Evolutionary conservation across 2,329 filamentous ascomycete species (phyloP), one percentile per base, ranked within the genome.

Genomic region (Calonectria henricotiae): DNA sequence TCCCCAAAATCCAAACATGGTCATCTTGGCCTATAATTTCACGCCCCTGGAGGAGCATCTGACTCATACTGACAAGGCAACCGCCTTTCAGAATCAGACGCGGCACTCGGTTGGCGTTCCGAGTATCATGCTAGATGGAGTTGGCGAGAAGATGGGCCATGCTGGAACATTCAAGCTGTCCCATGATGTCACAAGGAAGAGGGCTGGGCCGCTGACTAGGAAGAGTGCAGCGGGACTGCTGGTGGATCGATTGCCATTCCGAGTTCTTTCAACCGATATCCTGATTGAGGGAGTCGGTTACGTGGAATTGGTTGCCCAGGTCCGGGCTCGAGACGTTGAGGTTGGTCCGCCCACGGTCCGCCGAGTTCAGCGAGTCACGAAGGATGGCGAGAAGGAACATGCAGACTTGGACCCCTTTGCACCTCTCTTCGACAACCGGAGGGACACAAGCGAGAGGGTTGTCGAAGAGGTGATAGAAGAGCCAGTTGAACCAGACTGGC

Each of bases 261-360:
- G 89, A 15, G 90, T 98, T 2, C 87, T 96, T 70, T 90, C 92
- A 9, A 89, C 92, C 0, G 97, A 99, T 79, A 90, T 99, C 27
- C 85, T 99, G 15, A 91, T 99, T 61, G 96, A 98, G 80, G 95
- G 96, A 2, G 92, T 95, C 30, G 96, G 96, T 8, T 99, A 97
- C 93, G 88, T 99, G 2, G 96, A 99, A 82, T 82, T 99, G 46
- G 91, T 91, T 0, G 92, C 92, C 3, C 96, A 99, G 82, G 90
- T 97, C 11, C 90, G 96, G 62, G 89, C 86, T 17, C 88, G 82
- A 78, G 84, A 87, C 68, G 54, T 79, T 27, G 72, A 80, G 41
- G 60, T 12, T 25, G 43, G 35, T 32, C 73, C 27, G 35, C 67
- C 37, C 15, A 63, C 43, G 6, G 37, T 69, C n/a, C 62, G 62